Conservation (phyloP, 257 asterid species). For the Forsythia viridissima region DNA sequence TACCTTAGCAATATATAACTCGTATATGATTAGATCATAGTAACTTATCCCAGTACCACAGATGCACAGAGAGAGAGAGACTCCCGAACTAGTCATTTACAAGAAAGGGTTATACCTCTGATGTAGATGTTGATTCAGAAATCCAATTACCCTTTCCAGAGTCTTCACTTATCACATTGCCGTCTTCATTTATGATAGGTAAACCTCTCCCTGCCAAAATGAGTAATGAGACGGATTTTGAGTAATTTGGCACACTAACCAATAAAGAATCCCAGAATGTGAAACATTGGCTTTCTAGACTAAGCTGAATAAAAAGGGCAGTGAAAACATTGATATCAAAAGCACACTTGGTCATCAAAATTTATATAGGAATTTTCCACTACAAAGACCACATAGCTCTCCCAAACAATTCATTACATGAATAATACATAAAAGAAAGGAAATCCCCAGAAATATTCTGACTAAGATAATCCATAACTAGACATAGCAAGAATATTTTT, state of each 20-base stretch:
- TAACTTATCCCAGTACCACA: background rate
- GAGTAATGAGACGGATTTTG: constrained; percentile 5
- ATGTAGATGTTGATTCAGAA: constrained; percentile 63
- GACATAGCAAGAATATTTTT: background rate
- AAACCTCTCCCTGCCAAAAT: constrained; percentile 69
- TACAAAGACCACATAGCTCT: background rate
- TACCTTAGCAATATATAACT: background rate
- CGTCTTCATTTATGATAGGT: constrained; percentile 85
- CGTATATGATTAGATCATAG: background rate
- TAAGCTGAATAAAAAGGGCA: background rate
- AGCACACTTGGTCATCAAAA: constrained; percentile 9
- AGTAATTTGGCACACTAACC: background rate
- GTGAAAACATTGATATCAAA: background rate
- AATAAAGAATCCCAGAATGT: constrained; percentile 1
- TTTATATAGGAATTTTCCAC: background rate
- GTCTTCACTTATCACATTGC: constrained; percentile 67
- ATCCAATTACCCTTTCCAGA: constrained; percentile 57
- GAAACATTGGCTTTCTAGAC: background rate
- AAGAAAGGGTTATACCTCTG: constrained; percentile 52
- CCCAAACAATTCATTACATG: background rate
- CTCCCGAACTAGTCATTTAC: background rate
- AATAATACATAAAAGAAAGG: background rate
- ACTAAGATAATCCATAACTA: background rate
- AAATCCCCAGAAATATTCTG: background rate
- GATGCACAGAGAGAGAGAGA: background rate